A percentile compares a stretch with the other conserved stretches of the same genome.
These are phyloP conservation scores for Ormosia emarginata DNA, from an alignment of 306 rosid genomes.

Conservation along the genomic window DNA sequence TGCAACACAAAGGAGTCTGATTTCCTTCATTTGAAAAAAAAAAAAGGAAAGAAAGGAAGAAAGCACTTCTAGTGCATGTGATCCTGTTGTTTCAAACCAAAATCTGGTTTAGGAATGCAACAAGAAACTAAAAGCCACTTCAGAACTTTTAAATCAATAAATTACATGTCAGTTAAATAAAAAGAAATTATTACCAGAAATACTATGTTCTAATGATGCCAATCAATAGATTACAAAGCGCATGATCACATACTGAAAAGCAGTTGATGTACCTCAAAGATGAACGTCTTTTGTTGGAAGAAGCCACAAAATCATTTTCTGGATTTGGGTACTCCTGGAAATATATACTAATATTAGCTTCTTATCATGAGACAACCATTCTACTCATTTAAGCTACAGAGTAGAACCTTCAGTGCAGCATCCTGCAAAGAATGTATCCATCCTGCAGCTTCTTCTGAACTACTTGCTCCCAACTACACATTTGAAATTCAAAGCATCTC, in stretches of 20 bases:
- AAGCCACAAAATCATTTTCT: slow-evolving; percentile 37
- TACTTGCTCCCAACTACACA: slow-evolving; percentile 76
- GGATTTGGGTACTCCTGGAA: slow-evolving; percentile 59
- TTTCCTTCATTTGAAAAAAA: neutral
- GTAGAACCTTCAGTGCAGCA: slow-evolving; percentile 73
- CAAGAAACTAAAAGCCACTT: neutral
- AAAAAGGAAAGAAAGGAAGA: neutral
- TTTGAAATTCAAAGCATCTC: slow-evolving; percentile 15
- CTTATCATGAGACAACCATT: slow-evolving; percentile 20
- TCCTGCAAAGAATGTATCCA: slow-evolving; percentile 79
- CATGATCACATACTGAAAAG: neutral
- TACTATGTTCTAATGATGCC: no score
- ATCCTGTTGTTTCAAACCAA: neutral
- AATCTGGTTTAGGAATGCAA: neutral
- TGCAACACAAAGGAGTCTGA: neutral
- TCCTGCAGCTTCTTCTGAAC: slow-evolving; percentile 88
- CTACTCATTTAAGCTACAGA: neutral
- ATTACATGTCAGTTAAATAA: neutral
- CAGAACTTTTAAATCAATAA: neutral
- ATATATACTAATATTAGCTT: slow-evolving; percentile 15
- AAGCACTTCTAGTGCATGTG: neutral
- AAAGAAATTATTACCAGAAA: neutral
- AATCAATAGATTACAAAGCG: neutral
- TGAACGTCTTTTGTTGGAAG: slow-evolving; percentile 37
- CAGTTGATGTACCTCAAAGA: slow-evolving; percentile 48